A percentile compares a stretch with the other conserved stretches of the same genome.
Conservation (phyloP, 169 alveolate species). For the Babesia sp. region DNA sequence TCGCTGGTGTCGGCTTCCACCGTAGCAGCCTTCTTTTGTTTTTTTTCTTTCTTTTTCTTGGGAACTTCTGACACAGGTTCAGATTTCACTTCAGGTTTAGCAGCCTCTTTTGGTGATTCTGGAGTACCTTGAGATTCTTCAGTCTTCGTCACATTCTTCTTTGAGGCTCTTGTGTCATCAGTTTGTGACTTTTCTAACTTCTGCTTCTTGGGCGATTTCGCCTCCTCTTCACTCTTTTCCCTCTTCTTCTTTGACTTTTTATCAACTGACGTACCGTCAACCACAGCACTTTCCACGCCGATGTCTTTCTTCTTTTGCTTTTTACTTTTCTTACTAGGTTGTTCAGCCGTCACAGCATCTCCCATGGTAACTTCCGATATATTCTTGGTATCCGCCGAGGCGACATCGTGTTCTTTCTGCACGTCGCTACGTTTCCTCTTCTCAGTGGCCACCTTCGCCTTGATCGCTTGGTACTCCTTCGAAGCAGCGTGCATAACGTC, state of each 20-base stretch:
- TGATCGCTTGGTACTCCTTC: constrained; percentile 55
- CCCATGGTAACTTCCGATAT: not conserved
- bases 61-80: constrained; percentile 8
- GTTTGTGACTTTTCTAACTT: constrained; percentile 60
- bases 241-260: not conserved
- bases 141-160: constrained; percentile 48
- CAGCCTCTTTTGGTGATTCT: constrained; percentile 58
- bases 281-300: not conserved
- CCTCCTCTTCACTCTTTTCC: not conserved
- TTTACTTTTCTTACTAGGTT: not conserved
- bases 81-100: constrained; percentile 49
- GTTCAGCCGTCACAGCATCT: not conserved
- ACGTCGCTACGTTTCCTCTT: not conserved
- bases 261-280: not conserved
- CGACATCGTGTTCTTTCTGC: not conserved
- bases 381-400: not conserved
- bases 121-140: constrained; percentile 24
- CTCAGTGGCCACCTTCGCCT: constrained; percentile 32
- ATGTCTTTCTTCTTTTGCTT: constrained; percentile 4
- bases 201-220: constrained; percentile 62
- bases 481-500: constrained; percentile 87
- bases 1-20: not conserved
- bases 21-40: not conserved
- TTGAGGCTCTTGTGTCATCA: constrained; percentile 47
- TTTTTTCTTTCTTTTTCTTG: not conserved